Base-by-base conservation (phyloP, 2,329 filamentous ascomycete genomes). In the Didymella arachidicola region DNA sequence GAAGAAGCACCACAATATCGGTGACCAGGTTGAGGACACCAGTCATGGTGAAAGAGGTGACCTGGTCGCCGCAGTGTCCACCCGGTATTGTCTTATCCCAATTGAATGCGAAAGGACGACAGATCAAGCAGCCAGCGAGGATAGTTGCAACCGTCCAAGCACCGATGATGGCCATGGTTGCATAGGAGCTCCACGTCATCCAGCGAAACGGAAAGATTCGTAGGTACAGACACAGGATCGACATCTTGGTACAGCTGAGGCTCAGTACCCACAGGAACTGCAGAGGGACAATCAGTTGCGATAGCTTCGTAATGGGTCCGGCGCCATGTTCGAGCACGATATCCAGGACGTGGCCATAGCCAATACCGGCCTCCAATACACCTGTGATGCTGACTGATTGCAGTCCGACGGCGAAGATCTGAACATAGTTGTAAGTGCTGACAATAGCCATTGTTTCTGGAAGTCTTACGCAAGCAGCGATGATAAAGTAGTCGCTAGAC, bases 341-440 rank as follows among this genome's bases (percentile, higher is more conserved):
- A 14, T 43, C 41, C 14, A 7, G 6, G 12, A 43, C 22, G 14
- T 43, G 41, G 22, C 25, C 25, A 14, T 43, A 43, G 22, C 22
- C 41, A 43, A 43, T 43, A 27, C 41, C 41, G 41, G 41, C 41
- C 7, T 26, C 22, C 14, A 43, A 43, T 3, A 43, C 41, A n/a
- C 41, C 41, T 16, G 41, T 27, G 6, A 43, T 43, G 41, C 41
- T 43, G 41, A 43, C 22, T n/a, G 41, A 43, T 27, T 43, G 41
- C 41, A 43, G 41, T 25, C 22, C 25, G 7, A 27, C 18, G 14
- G 25, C 41, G 16, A 43, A 43, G 25, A 27, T 11, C 41, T 43
- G 16, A 4, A 12, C 3, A 8, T 12, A 4, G 22, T 43, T n/a
- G 27, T 22, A 3, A 27, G 14, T 8, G 12, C 22, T 19, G 11